Evolutionary conservation across 805 yeast species (phyloP).

Genomic region (Phaffomyces opuntiae): DNA sequence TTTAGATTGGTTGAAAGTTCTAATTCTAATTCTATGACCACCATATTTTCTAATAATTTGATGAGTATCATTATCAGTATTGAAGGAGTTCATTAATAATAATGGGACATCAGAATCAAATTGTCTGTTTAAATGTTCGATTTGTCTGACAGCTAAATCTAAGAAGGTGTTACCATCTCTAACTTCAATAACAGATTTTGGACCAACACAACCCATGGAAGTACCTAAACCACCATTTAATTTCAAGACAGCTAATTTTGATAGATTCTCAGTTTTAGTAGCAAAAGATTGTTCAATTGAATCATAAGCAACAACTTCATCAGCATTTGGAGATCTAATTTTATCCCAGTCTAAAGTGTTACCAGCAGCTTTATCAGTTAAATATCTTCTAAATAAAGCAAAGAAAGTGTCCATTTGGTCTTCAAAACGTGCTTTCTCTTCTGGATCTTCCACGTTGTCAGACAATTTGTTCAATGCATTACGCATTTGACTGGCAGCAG

Average conservation of each 20-base stretch:
- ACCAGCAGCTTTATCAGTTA: conserved; percentile 83
- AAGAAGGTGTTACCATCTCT: conserved; percentile 97
- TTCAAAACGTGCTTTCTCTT: conserved; percentile 57
- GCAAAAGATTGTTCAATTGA: conserved; percentile 37
- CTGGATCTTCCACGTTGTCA: conserved; percentile 61
- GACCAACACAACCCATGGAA: conserved; percentile 99
- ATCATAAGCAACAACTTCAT: conserved; percentile 80
- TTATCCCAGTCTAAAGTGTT: conserved; percentile 88
- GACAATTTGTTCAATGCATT: conserved; percentile 86
- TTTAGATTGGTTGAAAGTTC: conserved; percentile 96
- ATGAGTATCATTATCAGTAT: conserved; percentile 93
- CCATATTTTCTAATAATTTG: conserved; percentile 93
- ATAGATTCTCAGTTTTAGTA: conserved; percentile 33
- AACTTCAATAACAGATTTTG: conserved; percentile 95
- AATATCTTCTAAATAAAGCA: conserved; percentile 85
- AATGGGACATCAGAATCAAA: conserved; percentile 92
- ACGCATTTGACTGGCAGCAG: conserved; percentile 97
- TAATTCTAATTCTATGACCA: conserved; percentile 91
- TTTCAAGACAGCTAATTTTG: conserved; percentile 90
- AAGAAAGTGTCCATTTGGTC: conserved; percentile 92
- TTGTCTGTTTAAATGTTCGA: conserved; percentile 86
- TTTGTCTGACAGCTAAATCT: conserved; percentile 94
- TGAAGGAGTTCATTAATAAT: conserved; percentile 96
- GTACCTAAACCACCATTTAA: conserved; percentile 98
- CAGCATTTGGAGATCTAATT: conserved; percentile 83